phyloP scores from a whole-genome alignment of 331 rosid species.

The Pyrus hybrid region DNA sequence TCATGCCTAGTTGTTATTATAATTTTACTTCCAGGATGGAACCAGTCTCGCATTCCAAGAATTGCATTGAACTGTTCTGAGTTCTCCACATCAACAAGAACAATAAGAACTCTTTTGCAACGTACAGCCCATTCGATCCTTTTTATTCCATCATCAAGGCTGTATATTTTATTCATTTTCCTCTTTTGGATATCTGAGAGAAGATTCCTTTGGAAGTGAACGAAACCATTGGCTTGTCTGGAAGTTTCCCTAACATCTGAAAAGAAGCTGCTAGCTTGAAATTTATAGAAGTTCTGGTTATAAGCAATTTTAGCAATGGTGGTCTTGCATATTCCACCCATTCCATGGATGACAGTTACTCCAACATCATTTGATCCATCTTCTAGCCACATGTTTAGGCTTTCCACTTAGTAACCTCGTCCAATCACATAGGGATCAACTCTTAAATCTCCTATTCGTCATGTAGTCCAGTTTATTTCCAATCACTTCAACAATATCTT shows the following conservation, averaged over 20 bases:
- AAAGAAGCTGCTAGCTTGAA: neutral
- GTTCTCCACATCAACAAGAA: neutral
- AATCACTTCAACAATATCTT: neutral
- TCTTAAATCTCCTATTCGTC: neutral
- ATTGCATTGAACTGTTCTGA: neutral
- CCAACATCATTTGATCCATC: neutral
- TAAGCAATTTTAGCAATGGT: slow-evolving; percentile 4
- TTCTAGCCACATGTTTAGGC: neutral
- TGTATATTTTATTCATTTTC: neutral
- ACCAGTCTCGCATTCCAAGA: neutral
- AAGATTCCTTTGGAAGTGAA: neutral
- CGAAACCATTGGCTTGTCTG: neutral
- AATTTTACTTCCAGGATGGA: neutral
- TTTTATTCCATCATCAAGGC: neutral
- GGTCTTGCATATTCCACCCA: slow-evolving; percentile 7
- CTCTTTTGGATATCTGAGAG: neutral
- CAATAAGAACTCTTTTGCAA: neutral
- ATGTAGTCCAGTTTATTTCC: neutral
- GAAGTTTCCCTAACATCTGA: neutral
- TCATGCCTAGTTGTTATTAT: neutral
- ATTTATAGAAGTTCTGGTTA: neutral
- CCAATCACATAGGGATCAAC: neutral
- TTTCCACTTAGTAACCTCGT: neutral
- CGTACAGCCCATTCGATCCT: neutral
- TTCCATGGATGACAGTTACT: neutral